These are phyloP conservation scores for Debaryomycetaceae sp. DNA, from an alignment of 1,139 yeast species.

Conservation along the genomic window DNA sequence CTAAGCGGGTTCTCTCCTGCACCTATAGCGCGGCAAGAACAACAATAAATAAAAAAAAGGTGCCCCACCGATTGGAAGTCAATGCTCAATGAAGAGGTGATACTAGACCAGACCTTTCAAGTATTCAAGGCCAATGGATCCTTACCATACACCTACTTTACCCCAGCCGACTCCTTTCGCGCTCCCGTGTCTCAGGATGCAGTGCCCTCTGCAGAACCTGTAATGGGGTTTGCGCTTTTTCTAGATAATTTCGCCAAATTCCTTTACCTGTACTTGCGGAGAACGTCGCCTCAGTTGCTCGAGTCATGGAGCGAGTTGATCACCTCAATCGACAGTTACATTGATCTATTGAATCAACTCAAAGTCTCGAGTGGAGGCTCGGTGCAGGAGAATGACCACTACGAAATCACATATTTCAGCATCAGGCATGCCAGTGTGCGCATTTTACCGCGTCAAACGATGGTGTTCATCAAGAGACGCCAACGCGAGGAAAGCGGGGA, in stretches of 20 bases:
- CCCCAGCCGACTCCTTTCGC: too few relatives aligned
- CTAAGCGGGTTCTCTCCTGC: too few relatives aligned
- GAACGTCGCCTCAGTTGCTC: slow-evolving; percentile 5
- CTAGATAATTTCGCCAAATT: slow-evolving; percentile 11
- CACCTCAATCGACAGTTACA: slow-evolving; percentile 8
- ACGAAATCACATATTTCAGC: slow-evolving; percentile 9
- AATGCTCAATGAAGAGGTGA: slow-evolving; percentile 5
- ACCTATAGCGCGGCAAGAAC: too few relatives aligned
- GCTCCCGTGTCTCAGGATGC: too few relatives aligned
- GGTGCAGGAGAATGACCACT: slow-evolving; percentile 3
- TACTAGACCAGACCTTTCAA: slow-evolving; percentile 17
- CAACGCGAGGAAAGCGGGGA: neutral
- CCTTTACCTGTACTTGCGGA: slow-evolving; percentile 7
- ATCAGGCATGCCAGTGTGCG: slow-evolving; percentile 9
- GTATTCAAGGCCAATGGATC: slow-evolving; percentile 15
- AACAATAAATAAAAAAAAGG: too few relatives aligned
- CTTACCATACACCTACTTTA: slow-evolving; percentile 6
- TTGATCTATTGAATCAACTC: slow-evolving; percentile 12
- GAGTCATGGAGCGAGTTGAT: slow-evolving; percentile 1
- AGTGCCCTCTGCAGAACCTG: too few relatives aligned
- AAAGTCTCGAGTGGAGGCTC: slow-evolving; percentile 8
- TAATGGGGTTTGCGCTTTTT: slow-evolving; percentile 10
- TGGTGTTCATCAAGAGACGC: slow-evolving; percentile 8
- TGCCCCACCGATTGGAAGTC: too few relatives aligned
- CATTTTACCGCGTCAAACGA: slow-evolving; percentile 11